Evolutionary conservation across 345 rosid genomes (phyloP).

Genomic region (Lumnitzera racemosa): DNA sequence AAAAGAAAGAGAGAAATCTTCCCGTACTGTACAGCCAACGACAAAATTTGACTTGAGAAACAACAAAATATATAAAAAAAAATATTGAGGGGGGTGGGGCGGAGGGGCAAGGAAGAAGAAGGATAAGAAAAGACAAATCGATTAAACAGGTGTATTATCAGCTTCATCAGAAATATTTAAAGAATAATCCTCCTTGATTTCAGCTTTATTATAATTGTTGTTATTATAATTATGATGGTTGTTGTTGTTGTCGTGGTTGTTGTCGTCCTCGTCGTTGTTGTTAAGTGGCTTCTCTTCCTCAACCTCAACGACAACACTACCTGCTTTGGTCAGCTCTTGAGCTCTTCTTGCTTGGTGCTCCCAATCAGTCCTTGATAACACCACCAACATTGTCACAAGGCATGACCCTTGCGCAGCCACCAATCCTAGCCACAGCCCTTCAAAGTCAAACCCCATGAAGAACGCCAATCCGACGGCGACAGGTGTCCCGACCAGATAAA

Average conservation of each 20-base stretch:
- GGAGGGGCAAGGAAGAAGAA: no score
- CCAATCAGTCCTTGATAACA: slow-evolving; percentile 17
- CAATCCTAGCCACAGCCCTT: slow-evolving; percentile 22
- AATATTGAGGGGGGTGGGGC: background rate
- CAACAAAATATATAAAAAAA: background rate
- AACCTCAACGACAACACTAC: background rate
- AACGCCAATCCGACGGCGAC: slow-evolving; percentile 22
- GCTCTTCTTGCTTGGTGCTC: slow-evolving; percentile 16
- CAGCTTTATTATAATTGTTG: background rate
- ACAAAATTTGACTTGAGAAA: background rate
- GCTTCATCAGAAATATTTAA: no score
- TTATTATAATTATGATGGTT: no score
- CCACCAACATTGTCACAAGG: slow-evolving; percentile 13
- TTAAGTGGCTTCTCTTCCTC: background rate
- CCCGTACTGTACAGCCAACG: background rate
- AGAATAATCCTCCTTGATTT: slow-evolving; percentile 2
- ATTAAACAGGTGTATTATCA: slow-evolving; percentile 2
- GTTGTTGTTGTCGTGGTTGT: background rate
- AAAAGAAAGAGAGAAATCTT: background rate
- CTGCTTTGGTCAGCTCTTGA: slow-evolving; percentile 10
- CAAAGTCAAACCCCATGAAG: slow-evolving; percentile 10
- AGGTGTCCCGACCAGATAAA: slow-evolving; percentile 35
- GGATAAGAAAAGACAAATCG: no score
- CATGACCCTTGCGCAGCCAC: slow-evolving; percentile 21
- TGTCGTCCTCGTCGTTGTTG: background rate